Evolutionary conservation across 176 grass and related monocot species (phyloP).

Genomic region (Aegilops sharonensis): DNA sequence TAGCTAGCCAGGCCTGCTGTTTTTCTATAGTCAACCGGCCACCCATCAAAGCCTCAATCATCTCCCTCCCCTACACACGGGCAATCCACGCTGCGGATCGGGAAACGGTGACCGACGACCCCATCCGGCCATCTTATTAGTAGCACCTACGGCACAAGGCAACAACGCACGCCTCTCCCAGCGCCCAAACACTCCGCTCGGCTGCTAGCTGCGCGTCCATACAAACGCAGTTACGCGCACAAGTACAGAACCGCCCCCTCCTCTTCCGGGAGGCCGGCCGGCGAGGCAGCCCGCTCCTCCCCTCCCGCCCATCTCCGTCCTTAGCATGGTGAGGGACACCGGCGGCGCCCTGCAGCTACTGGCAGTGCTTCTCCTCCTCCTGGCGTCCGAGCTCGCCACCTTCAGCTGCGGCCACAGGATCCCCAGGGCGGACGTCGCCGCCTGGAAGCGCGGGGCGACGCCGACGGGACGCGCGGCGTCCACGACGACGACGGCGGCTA

Average conservation of each 20-base stretch:
- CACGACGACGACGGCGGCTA: not conserved
- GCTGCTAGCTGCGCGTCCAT: not conserved
- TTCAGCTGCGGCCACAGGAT: constrained; percentile 44
- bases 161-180: not conserved
- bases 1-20: not conserved
- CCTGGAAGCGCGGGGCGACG: constrained; percentile 1
- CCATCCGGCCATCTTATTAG: constrained; percentile 10
- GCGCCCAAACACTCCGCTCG: not conserved
- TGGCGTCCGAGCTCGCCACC: constrained; percentile 47
- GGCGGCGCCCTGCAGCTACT: constrained; percentile 33
- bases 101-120: not conserved
- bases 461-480: not conserved
- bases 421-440: constrained; percentile 26
- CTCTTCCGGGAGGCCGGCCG: not conserved
- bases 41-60: not conserved
- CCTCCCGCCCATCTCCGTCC: too few species aligned
- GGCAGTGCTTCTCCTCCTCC: constrained; percentile 38
- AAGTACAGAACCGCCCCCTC: not conserved
- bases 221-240: not conserved
- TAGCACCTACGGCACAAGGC: constrained; percentile 8
- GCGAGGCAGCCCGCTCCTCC: not conserved
- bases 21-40: not conserved
- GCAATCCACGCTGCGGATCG: not conserved
- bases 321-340: constrained; percentile 30
- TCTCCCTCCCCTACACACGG: not conserved